These are phyloP conservation scores for Teunomyces cretensis DNA, from an alignment of 805 yeast genomes.

Conservation along the genomic window DNA sequence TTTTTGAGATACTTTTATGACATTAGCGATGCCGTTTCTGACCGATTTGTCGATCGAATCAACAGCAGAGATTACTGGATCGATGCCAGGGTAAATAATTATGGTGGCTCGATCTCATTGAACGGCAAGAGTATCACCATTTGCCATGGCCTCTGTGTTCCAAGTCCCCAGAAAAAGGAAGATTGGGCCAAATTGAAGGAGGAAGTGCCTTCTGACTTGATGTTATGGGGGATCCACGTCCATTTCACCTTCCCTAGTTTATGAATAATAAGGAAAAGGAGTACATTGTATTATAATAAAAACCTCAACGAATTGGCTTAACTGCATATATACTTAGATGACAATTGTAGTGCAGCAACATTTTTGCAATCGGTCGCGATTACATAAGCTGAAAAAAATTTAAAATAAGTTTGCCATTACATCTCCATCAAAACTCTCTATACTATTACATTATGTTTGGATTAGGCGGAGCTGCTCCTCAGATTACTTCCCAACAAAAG, in stretches of 20 bases:
- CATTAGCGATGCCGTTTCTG: conserved; percentile 23
- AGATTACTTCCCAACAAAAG: conserved; percentile 70
- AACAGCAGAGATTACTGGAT: conserved; percentile 12
- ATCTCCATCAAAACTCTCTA: background rate
- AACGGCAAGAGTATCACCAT: conserved; percentile 36
- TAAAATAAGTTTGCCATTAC: conserved; percentile 8
- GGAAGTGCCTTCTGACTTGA: conserved; percentile 16
- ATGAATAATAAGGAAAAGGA: conserved; percentile 9
- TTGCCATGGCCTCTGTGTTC: conserved; percentile 35
- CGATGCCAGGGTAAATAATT: conserved; percentile 28
- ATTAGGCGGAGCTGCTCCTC: conserved; percentile 74
- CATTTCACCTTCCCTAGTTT: conserved; percentile 39
- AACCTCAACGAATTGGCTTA: too few relatives aligned
- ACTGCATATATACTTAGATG: too few relatives aligned
- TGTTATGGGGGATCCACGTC: conserved; percentile 37
- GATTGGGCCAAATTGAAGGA: conserved; percentile 21
- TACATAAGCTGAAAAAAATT: conserved; percentile 5
- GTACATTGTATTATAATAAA: too few relatives aligned
- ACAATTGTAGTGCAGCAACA: too few relatives aligned
- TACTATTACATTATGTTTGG: conserved; percentile 56
- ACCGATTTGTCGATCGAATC: conserved; percentile 15
- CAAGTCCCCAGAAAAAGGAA: conserved; percentile 31
- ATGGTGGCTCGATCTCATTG: conserved; percentile 33
- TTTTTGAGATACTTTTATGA: conserved; percentile 36
- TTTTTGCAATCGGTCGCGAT: background rate